Base-by-base conservation (phyloP, 371 early-diverging fungal genomes). In the Saksenaea vasiformis region DNA sequence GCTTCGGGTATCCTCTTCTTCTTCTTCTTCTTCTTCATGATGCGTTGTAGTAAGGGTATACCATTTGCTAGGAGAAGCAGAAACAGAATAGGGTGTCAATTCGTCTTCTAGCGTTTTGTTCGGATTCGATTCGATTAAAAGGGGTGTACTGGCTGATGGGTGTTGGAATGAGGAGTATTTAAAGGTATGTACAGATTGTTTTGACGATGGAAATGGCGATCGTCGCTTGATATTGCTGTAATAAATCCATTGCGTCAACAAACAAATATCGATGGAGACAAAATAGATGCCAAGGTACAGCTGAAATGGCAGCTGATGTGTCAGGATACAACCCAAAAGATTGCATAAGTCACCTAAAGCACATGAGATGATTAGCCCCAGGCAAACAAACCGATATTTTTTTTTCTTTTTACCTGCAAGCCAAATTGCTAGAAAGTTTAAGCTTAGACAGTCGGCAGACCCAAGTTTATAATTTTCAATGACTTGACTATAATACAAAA, bases 301-400 rank as follows among this genome's bases (percentile, higher is more conserved):
- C 74, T 93, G 93, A 67, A 91, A 91, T 31, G 90, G 89, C 57
- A 87, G 82, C 72, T 92, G 92, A 47, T 84, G 62, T 11, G 92
- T 91, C 66, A 91, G 71, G 5, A 90, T 59, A 27, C 90, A 82
- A 15, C 91, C 93, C 43, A 88, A 68, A 7, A 91, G 76, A 68
- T 91, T 91, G 27, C 85, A 74, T 43, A 85, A 43, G 64, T 93
- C 93, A 35, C 92, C 93, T 79, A 71, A 37, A 58, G 24, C 41
- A 39, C 53, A 56, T 57, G 27, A 56, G 36, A 17, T 47, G 31
- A 59, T 44, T 28, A 39, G 64, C 14, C n/a, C 34, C 28, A 24
- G 35, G 39, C 3, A 26, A 19, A 57, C 37, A 37, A 28, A 24
- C 14, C 5, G 10, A 5, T 47, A 5, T 39, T 15, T 15, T 10